Evolutionary conservation across 148 eudicot species (phyloP), one percentile per base, ranked within the genome.

Genomic region (Amaranthus hypochondriacus): DNA sequence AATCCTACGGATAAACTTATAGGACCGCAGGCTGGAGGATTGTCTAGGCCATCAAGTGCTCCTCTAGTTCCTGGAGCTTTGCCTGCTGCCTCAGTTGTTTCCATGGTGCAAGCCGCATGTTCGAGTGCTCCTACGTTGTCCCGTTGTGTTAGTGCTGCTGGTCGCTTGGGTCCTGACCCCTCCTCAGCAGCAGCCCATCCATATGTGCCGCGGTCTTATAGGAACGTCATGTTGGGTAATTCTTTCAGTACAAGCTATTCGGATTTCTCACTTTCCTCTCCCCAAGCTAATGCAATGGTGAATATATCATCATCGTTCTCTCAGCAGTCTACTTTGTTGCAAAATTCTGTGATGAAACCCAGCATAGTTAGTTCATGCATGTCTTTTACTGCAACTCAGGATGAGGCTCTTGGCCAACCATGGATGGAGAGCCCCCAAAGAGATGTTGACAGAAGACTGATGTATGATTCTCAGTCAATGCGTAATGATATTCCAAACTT

Each of bases 31-130:
- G 66, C 78, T 56, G 78, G 80, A 0, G 75, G 71, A 46, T 79
- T 89, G 83, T 89, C 97, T 21, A 84, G 97, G 83, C 97, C 97
- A 15, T 78, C 81, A 50, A 92, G 97, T 85, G 97, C 93, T 78
- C 97, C 98, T 63, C 69, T 90, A 47, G 79, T 79, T 54, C 87
- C 92, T 2, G 95, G 68, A 4, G 77, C 91, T 9, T 76, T 73
- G 73, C 85, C 84, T 43, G 56, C 80, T 73, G 39, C 87, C 6
- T 72, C 92, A 1, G 79, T 73, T 67, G 90, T 81, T 60, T 81
- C 90, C 47, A 72, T 73, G 79, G 90, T 80, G 46, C 91, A 82
- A 68, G 53, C 86, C 13, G 74, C 83, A 44, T 82, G 77, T 0
- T 28, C 73, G 4, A 75, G 66, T 56, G 58, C 81, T 14, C 84